Evolutionary conservation across 441 rosid genomes (phyloP).

Genomic region (Euphorbia corollata): DNA sequence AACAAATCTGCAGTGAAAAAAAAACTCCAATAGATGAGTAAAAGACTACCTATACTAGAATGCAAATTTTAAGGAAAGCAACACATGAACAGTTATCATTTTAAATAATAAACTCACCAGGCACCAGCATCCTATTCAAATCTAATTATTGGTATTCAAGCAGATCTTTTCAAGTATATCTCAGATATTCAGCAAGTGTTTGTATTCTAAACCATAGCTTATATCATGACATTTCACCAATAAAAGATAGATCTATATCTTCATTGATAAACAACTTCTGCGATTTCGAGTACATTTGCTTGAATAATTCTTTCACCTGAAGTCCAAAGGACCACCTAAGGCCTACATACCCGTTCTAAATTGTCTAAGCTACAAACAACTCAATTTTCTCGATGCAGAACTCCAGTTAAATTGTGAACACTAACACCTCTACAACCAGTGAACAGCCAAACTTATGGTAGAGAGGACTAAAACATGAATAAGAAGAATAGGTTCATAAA

Average conservation of each 20-base stretch:
- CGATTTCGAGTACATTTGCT: neutral
- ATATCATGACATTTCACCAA: neutral
- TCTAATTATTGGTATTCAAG: neutral
- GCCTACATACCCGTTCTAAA: neutral
- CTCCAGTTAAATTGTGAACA: neutral
- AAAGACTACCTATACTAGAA: neutral
- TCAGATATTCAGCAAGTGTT: neutral
- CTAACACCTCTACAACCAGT: neutral
- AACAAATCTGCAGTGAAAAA: slow-evolving; percentile 67
- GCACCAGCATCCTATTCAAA: neutral
- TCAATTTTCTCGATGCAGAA: neutral
- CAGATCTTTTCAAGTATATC: neutral
- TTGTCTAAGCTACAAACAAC: neutral
- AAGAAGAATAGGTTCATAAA: neutral
- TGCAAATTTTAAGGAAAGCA: neutral
- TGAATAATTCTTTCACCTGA: neutral
- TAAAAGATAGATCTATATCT: neutral
- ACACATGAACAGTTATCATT: neutral
- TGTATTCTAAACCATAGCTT: slow-evolving; percentile 1
- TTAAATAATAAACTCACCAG: neutral
- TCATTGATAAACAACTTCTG: neutral
- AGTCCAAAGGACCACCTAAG: neutral
- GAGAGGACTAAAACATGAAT: neutral
- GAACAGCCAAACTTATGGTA: neutral
- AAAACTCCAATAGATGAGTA: slow-evolving; percentile 15